Base-by-base conservation (phyloP, 192 early-diverging fungal species). In the Powellomyces hirtus region DNA sequence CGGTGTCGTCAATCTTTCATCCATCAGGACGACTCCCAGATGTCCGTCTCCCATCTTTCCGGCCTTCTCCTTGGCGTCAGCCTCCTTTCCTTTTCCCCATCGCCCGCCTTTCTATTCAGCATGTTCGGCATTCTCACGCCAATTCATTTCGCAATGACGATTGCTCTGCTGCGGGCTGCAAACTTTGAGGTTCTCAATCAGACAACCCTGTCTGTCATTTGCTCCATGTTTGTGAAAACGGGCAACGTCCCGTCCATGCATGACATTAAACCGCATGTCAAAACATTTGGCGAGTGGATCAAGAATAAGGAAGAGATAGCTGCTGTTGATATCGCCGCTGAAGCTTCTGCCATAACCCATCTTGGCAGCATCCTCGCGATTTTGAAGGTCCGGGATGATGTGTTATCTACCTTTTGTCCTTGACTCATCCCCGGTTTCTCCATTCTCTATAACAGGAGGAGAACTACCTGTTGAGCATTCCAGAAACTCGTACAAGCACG, bases 151-250 rank as follows among this genome's bases (percentile, higher is more conserved):
- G 71, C 57, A 40, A 68, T 78, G 14, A 89, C 87, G 0, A 52
- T 76, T 42, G 64, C 74, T 18, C 75, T 89, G 31, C 73, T 90
- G 5, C 75, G 79, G 29, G 81, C 84, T 20, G 85, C 86, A 0
- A 63, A 81, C 55, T 90, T 90, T 77, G 85, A 88, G 60, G 83
- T 90, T n/a, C 65, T 90, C 11, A 87, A 84, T 62, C 74, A 86
- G 42, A 80, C 89, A 1, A 86, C 79, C 53, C 53, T 88, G 65
- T 70, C 75, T n/a, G 20, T 90, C 18, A 64, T 90, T 8, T 65
- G 73, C 33, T 64, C 76, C 18, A 51, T 59, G 37, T 90, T 79
- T 66, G 83, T 88, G 33, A 69, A 81, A 30, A 45, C 58, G 24
- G 82, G 72, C 18, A 51, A 64, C 11, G 79, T 90, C 1, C 65